Evolutionary conservation across 768 basidiomycete species (phyloP).

Genomic region (Pholiota conissans): DNA sequence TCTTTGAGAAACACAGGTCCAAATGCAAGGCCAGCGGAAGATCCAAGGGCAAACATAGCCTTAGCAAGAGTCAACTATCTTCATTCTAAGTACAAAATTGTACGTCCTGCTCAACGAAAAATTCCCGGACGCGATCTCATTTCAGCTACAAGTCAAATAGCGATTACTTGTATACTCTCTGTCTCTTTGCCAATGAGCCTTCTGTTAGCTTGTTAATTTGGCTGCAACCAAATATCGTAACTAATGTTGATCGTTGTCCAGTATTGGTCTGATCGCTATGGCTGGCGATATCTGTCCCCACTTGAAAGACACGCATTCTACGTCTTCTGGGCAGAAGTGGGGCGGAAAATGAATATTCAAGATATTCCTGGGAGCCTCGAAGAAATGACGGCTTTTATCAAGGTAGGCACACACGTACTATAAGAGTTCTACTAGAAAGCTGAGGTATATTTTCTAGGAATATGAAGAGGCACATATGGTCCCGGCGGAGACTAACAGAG

Average conservation of each 20-base stretch:
- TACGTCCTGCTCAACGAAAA: conserved; percentile 17
- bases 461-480: conserved; percentile 45
- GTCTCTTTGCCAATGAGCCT: conserved; percentile 40
- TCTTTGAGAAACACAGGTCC: conserved; percentile 13
- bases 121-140: too few relatives aligned
- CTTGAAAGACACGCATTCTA: conserved; percentile 45
- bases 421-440: background rate
- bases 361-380: conserved; percentile 43
- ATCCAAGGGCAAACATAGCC: conserved; percentile 41
- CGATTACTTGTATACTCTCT: conserved; percentile 42
- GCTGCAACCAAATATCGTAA: too few relatives aligned
- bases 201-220: conserved; percentile 25
- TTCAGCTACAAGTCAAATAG: conserved; percentile 29
- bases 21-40: conserved; percentile 24
- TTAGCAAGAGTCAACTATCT: conserved; percentile 43
- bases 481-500: conserved; percentile 38
- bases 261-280: conserved; percentile 40
- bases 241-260: conserved; percentile 10
- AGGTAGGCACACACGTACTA: conserved; percentile 23
- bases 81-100: conserved; percentile 41
- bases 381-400: conserved; percentile 36
- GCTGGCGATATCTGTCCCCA: conserved; percentile 44
- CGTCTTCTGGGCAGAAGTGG: conserved; percentile 46
- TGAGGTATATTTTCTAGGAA: conserved; percentile 25
- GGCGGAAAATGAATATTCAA: conserved; percentile 44